Evolutionary conservation across 345 rosid species (phyloP).

Genomic region (Citrus unshiu): DNA sequence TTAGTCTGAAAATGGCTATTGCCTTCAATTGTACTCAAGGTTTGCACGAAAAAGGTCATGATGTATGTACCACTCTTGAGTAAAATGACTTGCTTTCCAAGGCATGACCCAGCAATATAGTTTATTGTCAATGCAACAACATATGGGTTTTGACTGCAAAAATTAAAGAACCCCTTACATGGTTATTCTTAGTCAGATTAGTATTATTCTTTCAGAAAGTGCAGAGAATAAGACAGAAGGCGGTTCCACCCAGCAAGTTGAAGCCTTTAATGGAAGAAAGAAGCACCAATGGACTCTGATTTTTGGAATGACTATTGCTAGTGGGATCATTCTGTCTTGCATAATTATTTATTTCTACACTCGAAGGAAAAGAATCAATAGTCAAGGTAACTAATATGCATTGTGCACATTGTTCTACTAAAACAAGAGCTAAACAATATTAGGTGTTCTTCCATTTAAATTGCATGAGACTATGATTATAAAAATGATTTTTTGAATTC

Average conservation of each 20-base stretch:
- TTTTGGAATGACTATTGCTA: slow-evolving; percentile 7
- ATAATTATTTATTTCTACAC: background rate
- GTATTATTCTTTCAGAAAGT: background rate
- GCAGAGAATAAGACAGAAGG: too few relatives aligned
- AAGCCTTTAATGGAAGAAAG: background rate
- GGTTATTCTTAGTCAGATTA: background rate
- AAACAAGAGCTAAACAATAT: background rate
- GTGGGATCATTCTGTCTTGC: slow-evolving; percentile 1
- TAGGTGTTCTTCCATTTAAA: background rate
- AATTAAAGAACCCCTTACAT: background rate
- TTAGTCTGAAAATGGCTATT: slow-evolving; percentile 20
- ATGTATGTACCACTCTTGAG: background rate
- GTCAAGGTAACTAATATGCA: slow-evolving; percentile 15
- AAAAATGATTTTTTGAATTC: background rate
- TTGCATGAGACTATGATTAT: background rate
- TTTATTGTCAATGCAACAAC: background rate
- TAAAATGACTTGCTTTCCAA: background rate
- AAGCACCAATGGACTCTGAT: slow-evolving; percentile 4
- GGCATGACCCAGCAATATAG: background rate
- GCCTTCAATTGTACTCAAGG: slow-evolving; percentile 46
- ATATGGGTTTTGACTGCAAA: background rate
- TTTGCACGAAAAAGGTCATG: slow-evolving; percentile 1
- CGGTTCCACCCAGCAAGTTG: background rate
- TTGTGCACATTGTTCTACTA: background rate
- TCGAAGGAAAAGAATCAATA: slow-evolving; percentile 7